These are phyloP conservation scores for Vinca minor DNA, from an alignment of 257 asterid species.

Conservation along the genomic window DNA sequence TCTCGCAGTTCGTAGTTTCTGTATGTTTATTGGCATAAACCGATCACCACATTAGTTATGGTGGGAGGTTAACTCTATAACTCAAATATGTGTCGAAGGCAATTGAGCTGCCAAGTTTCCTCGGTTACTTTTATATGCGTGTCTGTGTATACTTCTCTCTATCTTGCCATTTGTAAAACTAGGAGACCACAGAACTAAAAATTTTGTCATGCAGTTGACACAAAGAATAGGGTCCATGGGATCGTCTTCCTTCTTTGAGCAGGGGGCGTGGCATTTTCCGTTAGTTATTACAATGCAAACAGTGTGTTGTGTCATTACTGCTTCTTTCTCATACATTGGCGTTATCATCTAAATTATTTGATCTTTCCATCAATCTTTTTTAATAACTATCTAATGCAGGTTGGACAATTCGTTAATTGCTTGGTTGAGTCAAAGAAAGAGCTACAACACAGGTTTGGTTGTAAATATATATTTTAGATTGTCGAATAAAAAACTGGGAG, in stretches of 20 bases:
- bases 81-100: background rate
- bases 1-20: background rate
- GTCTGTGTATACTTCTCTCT: background rate
- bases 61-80: background rate
- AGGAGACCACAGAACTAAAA: no score
- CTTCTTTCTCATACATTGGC: background rate
- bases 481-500: no score
- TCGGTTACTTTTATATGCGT: background rate
- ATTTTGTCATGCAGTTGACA: no score
- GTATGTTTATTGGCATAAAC: background rate
- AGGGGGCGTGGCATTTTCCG: no score
- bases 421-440: constrained; percentile 60
- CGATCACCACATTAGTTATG: background rate
- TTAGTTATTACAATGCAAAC: background rate
- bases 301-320: background rate
- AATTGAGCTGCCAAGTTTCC: background rate
- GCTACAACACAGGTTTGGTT: constrained; percentile 50
- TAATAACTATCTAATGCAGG: constrained; percentile 39
- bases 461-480: no score
- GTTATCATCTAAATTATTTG: background rate
- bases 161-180: background rate
- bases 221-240: no score
- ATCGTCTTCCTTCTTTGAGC: no score
- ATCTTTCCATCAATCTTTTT: constrained; percentile 6
- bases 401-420: constrained; percentile 60